phyloP scores from a whole-genome alignment of 2,329 filamentous ascomycete genomes.

The Microthyrium microscopicum region DNA sequence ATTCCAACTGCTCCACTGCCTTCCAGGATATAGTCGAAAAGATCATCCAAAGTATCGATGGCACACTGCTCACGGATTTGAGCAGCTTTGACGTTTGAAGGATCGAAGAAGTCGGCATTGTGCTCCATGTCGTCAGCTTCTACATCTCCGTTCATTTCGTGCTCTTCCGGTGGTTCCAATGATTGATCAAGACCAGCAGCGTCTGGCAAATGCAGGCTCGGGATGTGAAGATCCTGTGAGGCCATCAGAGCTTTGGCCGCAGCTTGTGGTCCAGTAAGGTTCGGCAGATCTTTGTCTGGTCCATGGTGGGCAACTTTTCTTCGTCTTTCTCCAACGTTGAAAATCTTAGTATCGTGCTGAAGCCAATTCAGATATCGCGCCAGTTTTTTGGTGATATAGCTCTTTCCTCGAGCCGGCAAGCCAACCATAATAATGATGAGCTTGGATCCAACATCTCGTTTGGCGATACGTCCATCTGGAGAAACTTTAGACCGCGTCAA shows the following conservation, averaged over 20 bases:
- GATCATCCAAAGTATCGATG: constrained; percentile 78
- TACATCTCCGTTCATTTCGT: constrained; percentile 9
- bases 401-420: constrained; percentile 85
- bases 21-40: constrained; percentile 74
- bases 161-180: no score
- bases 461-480: constrained; percentile 83
- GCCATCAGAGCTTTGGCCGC: constrained; percentile 39
- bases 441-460: constrained; percentile 89
- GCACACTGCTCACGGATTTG: constrained; percentile 82
- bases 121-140: constrained; percentile 54
- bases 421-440: constrained; percentile 98
- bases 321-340: constrained; percentile 89
- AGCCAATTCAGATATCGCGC: constrained; percentile 92
- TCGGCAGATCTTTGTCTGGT: constrained; percentile 12
- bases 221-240: no score
- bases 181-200: no score
- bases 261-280: constrained; percentile 13
- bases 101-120: constrained; percentile 86
- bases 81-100: constrained; percentile 65
- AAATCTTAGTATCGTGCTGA: constrained; percentile 88
- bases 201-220: no score
- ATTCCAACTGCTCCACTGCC: constrained; percentile 82
- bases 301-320: constrained; percentile 47
- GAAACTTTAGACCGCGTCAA: constrained; percentile 92
- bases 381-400: constrained; percentile 97